Evolutionary conservation across 192 early-diverging fungal genomes (phyloP), one percentile per base, ranked within the genome.

Genomic region (Funneliformis mosseae): DNA sequence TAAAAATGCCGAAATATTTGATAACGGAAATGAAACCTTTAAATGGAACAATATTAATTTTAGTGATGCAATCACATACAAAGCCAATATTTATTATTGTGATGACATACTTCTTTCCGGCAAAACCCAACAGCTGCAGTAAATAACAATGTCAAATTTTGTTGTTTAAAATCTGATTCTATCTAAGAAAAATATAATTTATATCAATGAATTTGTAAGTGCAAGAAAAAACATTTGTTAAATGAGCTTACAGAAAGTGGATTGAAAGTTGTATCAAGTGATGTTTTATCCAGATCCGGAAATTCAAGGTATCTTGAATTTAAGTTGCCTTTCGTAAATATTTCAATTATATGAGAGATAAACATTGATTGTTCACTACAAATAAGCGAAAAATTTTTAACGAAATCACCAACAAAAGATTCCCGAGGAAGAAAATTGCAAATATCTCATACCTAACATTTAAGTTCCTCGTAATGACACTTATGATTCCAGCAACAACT

Each of bases 11-110:
- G 74, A 78, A 39, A 88, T 59, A 33, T 88, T 81, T 9, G 81
- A 81, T n/a, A 90, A 84, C 1, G 92, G 89, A 10, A 90, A 64
- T 23, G 39, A 43, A 7, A 88, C 88, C 86, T 93, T 33, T 81
- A 76, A 39, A 4, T 8, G 45, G 11, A 27, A 23, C n/a, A 42
- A 71, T 18, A 43, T n/a, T 41, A 39, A 4, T 5, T 3, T 50
- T 50, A 50, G 12, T 4, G 18, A 55, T 21, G 50, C 5, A 18
- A 8, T 67, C 14, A 78, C 14, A 28, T 27, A 41, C 38, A 75
- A 23, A 42, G 8, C 25, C 28, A 2, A 66, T 1, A 67, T 55
- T 62, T 28, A 12, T 12, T 38, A 50, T 21, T 28, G 2, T 41
- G 0, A 33, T 18, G 43, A 46, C 59, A 60, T 74, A 84, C 83